Evolutionary conservation across 2,329 filamentous ascomycete genomes (phyloP).

Genomic region (Aspergillus alliaceus): DNA sequence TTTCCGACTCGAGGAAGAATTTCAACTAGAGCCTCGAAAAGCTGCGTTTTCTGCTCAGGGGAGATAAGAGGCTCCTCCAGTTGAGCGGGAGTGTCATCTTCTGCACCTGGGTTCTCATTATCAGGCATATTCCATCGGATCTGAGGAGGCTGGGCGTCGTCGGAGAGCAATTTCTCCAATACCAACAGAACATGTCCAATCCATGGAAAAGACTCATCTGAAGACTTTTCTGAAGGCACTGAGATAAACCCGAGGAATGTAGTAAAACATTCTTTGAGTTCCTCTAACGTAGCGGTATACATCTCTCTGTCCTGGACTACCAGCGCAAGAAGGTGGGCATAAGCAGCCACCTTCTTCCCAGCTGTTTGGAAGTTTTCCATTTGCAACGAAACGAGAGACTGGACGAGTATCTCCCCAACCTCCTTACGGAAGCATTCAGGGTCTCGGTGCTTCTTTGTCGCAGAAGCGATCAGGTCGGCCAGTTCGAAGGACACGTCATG

Average conservation of each 20-base stretch:
- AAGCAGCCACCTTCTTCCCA: slow-evolving; percentile 77
- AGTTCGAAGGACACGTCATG: slow-evolving; percentile 88
- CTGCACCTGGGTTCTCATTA: slow-evolving; percentile 47
- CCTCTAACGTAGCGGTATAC: slow-evolving; percentile 72
- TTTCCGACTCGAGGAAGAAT: slow-evolving; percentile 84
- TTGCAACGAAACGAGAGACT: slow-evolving; percentile 72
- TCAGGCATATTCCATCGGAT: slow-evolving; percentile 67
- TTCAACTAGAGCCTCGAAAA: slow-evolving; percentile 78
- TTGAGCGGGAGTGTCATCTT: slow-evolving; percentile 56
- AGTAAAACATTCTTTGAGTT: slow-evolving; percentile 73
- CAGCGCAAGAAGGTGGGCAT: slow-evolving; percentile 86
- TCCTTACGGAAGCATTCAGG: slow-evolving; percentile 63
- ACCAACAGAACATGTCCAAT: slow-evolving; percentile 87
- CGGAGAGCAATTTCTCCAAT: slow-evolving; percentile 83
- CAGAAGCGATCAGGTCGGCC: slow-evolving; percentile 77
- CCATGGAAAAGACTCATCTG: slow-evolving; percentile 85
- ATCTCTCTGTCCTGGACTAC: slow-evolving; percentile 81
- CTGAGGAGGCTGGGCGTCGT: slow-evolving; percentile 78
- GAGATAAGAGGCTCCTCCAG: slow-evolving; percentile 63
- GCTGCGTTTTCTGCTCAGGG: slow-evolving; percentile 63
- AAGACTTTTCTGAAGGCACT: slow-evolving; percentile 60
- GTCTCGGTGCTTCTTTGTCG: slow-evolving; percentile 63
- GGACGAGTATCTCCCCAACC: slow-evolving; percentile 78
- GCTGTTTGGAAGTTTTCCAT: slow-evolving; percentile 56
- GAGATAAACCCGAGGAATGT: slow-evolving; percentile 79